These are phyloP conservation scores for Akebia trifoliata DNA, from an alignment of 164 flowering plant genomes.

Conservation along the genomic window DNA sequence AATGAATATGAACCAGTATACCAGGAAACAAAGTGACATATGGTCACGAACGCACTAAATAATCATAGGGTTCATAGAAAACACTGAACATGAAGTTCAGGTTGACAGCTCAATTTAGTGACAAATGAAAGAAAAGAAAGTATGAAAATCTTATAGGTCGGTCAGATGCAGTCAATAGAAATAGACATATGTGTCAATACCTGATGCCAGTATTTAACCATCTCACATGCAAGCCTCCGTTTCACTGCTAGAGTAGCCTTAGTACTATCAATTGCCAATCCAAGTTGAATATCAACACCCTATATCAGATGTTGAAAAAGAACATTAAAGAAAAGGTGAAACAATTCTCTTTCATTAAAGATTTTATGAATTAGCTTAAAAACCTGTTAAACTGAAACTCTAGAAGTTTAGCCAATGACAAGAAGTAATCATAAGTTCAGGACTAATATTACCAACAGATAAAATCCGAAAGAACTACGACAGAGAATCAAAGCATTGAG, in stretches of 20 bases:
- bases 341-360: not conserved
- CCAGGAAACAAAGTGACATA: too few species aligned
- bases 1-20: too few species aligned
- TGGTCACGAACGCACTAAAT: too few species aligned
- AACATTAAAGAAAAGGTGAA: not conserved
- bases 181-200: constrained; percentile 31
- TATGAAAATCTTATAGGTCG: too few species aligned
- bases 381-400: not conserved
- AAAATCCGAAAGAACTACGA: not conserved
- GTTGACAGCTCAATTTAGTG: not conserved
- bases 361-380: not conserved
- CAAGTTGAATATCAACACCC: constrained; percentile 94
- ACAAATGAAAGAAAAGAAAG: not conserved
- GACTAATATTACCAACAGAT: not conserved
- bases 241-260: constrained; percentile 98
- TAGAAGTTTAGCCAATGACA: not conserved
- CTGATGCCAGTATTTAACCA: constrained; percentile 98
- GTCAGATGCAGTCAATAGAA: not conserved
- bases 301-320: constrained; percentile 16
- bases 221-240: constrained; percentile 97
- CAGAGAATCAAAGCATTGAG: not conserved
- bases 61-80: too few species aligned
- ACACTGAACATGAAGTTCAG: not conserved
- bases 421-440: not conserved
- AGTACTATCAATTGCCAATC: constrained; percentile 94